Evolutionary conservation across 805 yeast genomes (phyloP), one percentile per base, ranked within the genome.

Genomic region (Kluyveromyces siamensis): DNA sequence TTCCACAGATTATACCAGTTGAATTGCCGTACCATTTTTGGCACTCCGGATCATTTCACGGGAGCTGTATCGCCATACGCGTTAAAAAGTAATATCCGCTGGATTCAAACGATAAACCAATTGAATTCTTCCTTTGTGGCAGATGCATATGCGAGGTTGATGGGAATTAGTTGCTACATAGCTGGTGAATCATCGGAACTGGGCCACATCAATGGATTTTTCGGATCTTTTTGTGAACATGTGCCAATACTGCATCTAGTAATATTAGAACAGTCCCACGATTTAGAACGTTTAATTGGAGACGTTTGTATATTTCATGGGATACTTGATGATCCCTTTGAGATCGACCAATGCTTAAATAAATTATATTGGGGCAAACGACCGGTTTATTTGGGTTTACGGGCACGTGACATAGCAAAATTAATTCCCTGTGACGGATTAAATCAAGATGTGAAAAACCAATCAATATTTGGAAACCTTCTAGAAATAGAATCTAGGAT

Each of bases 161-260:
- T 69, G 49, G 55, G 62, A 6, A 51, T 71, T 9, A 71, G 70
- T 17, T 70, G 67, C 25, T 49, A 70, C 8, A 55, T 70, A 33
- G 70, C 74, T 0, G 89, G 96, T 6, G 96, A 96, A 36, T 96
- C 90, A 17, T 96, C 96, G 41, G 96, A 88, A 65, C 72, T 88
- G 48, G 80, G 88, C 48, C 95, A 95, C 1, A 59, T 88, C 53
- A 88, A 87, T 65, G 96, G 95, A 38, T 72, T 86, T 39, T 75
- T 87, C 35, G 96, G 96, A 36, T 79, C 96, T 0, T 84, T 74
- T 67, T 84, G 93, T 25, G 96, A 89, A 64, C 81, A 76, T 55
- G 84, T 83, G 42, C 96, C 95, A 0, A 71, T 88, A 5, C 68
- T 89, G 41, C 96, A 88, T 67, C 79, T 90, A 50, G 96, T 90